Conservation (phyloP, 1,284 basidiomycete genomes). For the Trichosporon sp. region DNA sequence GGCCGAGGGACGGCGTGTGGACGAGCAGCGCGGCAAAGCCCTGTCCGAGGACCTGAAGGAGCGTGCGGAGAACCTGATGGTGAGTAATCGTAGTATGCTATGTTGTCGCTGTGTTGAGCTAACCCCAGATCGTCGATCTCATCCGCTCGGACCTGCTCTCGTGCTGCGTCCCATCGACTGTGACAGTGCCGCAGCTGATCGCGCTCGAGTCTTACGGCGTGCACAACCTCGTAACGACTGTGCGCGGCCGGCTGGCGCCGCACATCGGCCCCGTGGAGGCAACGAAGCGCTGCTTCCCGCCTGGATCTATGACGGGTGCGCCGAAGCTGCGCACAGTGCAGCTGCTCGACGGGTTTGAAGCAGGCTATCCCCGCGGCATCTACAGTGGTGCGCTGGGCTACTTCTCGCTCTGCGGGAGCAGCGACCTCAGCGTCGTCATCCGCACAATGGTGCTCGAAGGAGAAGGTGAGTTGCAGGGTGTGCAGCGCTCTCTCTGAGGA, state of each 20-base stretch:
- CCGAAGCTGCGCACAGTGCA: constrained; percentile 91
- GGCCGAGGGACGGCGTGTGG: constrained; percentile 32
- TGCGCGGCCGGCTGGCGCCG: constrained; percentile 59
- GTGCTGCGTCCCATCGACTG: constrained; percentile 64
- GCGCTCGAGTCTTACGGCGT: constrained; percentile 88
- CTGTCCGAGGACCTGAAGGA: constrained; percentile 79
- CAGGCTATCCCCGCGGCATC: constrained; percentile 59
- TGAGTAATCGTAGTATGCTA: constrained; percentile 18
- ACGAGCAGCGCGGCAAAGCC: constrained; percentile 45
- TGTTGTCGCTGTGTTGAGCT: not conserved
- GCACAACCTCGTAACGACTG: constrained; percentile 93
- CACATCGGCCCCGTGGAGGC: constrained; percentile 62
- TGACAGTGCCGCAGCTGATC: constrained; percentile 81
- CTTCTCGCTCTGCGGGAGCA: constrained; percentile 78
- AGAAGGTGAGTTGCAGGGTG: constrained; percentile 40
- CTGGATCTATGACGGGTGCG: constrained; percentile 96
- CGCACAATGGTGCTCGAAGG: constrained; percentile 81
- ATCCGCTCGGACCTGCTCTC: constrained; percentile 83
- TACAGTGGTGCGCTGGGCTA: constrained; percentile 97
- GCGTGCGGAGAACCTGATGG: constrained; percentile 94
- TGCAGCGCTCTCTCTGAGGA: too few relatives aligned
- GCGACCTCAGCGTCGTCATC: constrained; percentile 94
- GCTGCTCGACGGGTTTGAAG: constrained; percentile 77
- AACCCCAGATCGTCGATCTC: constrained; percentile 73
- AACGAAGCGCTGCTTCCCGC: constrained; percentile 73